phyloP scores from a whole-genome alignment of 1,139 yeast genomes.

The Saccharomyces uvarum region DNA sequence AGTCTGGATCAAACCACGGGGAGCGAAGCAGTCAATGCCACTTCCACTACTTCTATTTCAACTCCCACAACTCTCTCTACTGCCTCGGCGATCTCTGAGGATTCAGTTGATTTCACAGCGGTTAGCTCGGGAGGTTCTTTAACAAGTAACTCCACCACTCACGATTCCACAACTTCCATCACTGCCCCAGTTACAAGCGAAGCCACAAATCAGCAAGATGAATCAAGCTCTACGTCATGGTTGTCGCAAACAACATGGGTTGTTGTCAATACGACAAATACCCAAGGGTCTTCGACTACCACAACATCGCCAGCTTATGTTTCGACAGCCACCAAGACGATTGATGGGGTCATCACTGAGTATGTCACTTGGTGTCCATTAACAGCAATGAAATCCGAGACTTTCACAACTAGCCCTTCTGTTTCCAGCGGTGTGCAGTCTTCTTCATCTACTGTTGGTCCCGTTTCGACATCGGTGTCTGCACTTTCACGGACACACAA shows the following conservation, averaged over 20 bases:
- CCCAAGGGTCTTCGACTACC: neutral
- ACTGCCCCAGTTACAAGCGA: neutral
- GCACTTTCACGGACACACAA: too few species aligned
- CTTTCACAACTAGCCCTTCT: neutral
- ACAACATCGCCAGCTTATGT: constrained; percentile 19
- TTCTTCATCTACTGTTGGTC: neutral
- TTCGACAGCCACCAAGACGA: constrained; percentile 37
- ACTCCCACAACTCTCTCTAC: neutral
- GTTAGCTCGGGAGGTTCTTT: neutral
- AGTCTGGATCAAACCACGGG: neutral
- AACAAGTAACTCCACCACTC: neutral
- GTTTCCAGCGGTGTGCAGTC: neutral
- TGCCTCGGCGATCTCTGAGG: neutral
- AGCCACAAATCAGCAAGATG: neutral
- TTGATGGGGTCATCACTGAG: constrained; percentile 38
- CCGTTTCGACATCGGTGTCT: too few species aligned
- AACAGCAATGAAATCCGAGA: neutral
- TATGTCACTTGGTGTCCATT: constrained; percentile 46
- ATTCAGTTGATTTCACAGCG: neutral
- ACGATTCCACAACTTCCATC: neutral
- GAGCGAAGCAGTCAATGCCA: neutral
- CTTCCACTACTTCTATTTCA: neutral
- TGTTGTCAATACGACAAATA: neutral
- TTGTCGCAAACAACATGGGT: neutral
- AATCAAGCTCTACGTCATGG: neutral